phyloP scores from a whole-genome alignment of 805 yeast genomes.

The Nakazawaea ambrosiae region DNA sequence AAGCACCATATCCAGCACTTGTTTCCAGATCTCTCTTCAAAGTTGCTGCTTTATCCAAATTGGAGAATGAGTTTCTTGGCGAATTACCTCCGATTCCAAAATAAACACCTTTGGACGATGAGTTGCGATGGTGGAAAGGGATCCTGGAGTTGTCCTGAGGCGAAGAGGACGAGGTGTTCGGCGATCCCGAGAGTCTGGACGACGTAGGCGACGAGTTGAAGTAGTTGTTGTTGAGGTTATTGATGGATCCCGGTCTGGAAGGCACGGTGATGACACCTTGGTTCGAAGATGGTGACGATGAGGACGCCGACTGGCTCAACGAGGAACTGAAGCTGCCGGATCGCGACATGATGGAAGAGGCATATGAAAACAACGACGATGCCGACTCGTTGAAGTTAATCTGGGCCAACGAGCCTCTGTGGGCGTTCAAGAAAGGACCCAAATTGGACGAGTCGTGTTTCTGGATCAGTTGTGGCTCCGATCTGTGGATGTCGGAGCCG shows the following conservation, averaged over 20 bases:
- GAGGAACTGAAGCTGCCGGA: slow-evolving; percentile 14
- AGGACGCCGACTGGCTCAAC: background rate
- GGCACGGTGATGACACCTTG: background rate
- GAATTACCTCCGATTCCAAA: background rate
- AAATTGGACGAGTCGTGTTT: slow-evolving; percentile 3
- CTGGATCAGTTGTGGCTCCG: slow-evolving; percentile 2
- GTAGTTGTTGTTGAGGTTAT: slow-evolving; percentile 7
- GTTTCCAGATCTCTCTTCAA: background rate
- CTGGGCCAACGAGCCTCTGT: slow-evolving; percentile 29
- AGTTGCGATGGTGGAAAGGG: background rate
- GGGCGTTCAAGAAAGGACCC: slow-evolving; percentile 20
- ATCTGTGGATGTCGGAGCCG: background rate
- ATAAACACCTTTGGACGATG: background rate
- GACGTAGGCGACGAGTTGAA: slow-evolving; percentile 9
- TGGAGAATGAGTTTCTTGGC: background rate
- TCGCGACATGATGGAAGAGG: slow-evolving; percentile 19
- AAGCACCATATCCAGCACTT: too few species aligned
- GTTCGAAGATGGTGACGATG: slow-evolving; percentile 1
- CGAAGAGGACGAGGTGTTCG: slow-evolving; percentile 1
- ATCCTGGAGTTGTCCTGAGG: background rate
- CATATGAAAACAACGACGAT: slow-evolving; percentile 23
- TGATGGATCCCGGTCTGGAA: too few species aligned
- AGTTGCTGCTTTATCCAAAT: too few species aligned
- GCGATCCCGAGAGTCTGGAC: slow-evolving; percentile 3
- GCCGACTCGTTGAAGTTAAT: slow-evolving; percentile 17